Conservation (phyloP, 805 yeast genomes). For the Candida hungchunana region DNA sequence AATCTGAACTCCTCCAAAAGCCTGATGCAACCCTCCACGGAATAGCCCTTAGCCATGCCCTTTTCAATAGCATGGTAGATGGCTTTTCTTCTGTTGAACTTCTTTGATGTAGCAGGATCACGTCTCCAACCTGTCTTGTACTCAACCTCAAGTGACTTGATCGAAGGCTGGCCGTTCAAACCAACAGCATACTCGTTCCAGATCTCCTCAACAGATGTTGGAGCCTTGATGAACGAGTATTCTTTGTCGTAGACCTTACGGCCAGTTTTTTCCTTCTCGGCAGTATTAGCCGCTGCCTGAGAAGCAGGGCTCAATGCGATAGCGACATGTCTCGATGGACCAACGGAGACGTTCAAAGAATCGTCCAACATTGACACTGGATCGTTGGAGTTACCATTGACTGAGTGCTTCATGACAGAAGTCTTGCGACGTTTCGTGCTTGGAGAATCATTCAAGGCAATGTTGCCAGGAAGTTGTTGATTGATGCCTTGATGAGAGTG, state of each 20-base stretch:
- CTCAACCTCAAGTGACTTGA: slow-evolving; percentile 42
- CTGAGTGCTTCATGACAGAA: no score
- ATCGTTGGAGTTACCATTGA: slow-evolving; percentile 9
- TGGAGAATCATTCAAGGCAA: slow-evolving; percentile 5
- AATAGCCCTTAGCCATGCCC: slow-evolving; percentile 42
- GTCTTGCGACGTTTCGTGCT: slow-evolving; percentile 18
- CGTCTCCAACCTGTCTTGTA: slow-evolving; percentile 54
- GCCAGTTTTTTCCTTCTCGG: slow-evolving; percentile 21
- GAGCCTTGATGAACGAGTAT: slow-evolving; percentile 38
- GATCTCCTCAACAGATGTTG: slow-evolving; percentile 45
- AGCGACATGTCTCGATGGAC: slow-evolving; percentile 13
- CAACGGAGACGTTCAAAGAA: slow-evolving; percentile 11
- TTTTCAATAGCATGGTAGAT: slow-evolving; percentile 52
- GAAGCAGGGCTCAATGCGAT: slow-evolving; percentile 10
- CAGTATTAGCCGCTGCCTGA: slow-evolving; percentile 1
- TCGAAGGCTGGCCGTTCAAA: slow-evolving; percentile 46
- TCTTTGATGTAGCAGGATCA: slow-evolving; percentile 48
- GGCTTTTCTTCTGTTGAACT: slow-evolving; percentile 49
- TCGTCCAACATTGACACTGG: slow-evolving; percentile 21
- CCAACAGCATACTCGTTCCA: slow-evolving; percentile 58
- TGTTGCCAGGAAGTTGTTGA: no score
- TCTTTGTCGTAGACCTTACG: slow-evolving; percentile 29
- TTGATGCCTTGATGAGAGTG: slow-evolving; percentile 6
- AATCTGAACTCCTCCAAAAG: slow-evolving; percentile 43
- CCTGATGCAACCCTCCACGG: slow-evolving; percentile 39